A percentile compares a stretch with the other conserved stretches of the same genome.
Evolutionary conservation across 257 asterid genomes (phyloP).

Genomic region (Solanum phureja): DNA sequence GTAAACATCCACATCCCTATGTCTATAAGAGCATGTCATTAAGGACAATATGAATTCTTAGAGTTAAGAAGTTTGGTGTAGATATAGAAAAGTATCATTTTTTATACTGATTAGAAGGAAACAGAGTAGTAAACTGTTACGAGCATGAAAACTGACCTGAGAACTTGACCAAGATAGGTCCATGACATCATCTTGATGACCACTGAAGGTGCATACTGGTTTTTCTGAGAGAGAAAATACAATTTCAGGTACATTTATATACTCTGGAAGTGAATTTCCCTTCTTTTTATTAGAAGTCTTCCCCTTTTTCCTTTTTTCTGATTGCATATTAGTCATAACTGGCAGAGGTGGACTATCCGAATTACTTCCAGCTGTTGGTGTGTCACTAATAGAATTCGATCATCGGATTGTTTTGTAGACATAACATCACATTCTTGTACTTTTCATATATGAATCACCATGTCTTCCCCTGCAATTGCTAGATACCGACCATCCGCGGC

Average conservation of each 20-base stretch:
- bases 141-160: background rate
- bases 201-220: constrained; percentile 5
- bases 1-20: background rate
- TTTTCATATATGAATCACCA: constrained; percentile 11
- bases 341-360: background rate
- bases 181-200: constrained; percentile 14
- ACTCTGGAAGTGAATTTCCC: background rate
- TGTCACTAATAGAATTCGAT: background rate
- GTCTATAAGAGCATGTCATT: background rate
- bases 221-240: constrained; percentile 8
- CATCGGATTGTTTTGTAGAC: background rate
- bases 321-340: background rate
- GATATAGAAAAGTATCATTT: background rate
- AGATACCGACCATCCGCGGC: background rate
- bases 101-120: background rate
- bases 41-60: background rate
- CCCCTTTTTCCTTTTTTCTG: constrained; percentile 2
- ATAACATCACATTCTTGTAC: constrained; percentile 3
- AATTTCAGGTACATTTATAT: constrained; percentile 8
- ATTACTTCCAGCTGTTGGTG: background rate
- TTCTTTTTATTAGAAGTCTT: background rate
- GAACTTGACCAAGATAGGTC: constrained; percentile 19
- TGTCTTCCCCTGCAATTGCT: constrained; percentile 15
- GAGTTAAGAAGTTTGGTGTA: background rate
- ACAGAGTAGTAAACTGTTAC: background rate